phyloP scores from a whole-genome alignment of 257 asterid species.

The Cordia subcordata region DNA sequence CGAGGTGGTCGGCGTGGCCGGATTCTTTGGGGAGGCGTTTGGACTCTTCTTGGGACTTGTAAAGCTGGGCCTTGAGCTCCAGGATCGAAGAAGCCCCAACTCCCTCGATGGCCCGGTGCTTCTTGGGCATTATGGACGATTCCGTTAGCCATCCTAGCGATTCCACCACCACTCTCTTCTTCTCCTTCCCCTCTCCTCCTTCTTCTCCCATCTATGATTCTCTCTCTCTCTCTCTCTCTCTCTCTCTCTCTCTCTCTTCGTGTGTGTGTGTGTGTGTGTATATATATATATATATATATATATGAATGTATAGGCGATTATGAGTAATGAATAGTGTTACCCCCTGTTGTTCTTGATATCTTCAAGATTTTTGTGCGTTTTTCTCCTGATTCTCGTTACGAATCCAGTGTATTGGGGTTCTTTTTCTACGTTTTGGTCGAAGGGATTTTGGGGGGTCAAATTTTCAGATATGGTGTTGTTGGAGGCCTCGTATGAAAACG shows the following conservation, averaged over 20 bases:
- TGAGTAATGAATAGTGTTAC: too few relatives aligned
- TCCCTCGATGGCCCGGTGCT: constrained; percentile 81
- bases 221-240: constrained; percentile 42
- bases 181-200: constrained; percentile 31
- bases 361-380: too few relatives aligned
- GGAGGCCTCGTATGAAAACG: not conserved
- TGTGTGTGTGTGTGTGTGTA: not conserved
- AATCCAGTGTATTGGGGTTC: too few relatives aligned
- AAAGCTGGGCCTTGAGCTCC: constrained; percentile 93
- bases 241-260: constrained; percentile 7
- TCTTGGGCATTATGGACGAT: constrained; percentile 92
- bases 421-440: not conserved
- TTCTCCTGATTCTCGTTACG: too few relatives aligned
- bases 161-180: constrained; percentile 61
- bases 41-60: constrained; percentile 85
- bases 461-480: not conserved
- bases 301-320: too few relatives aligned
- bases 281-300: too few relatives aligned
- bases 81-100: constrained; percentile 90
- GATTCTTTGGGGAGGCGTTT: constrained; percentile 73
- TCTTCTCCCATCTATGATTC: constrained; percentile 28
- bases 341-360: not conserved
- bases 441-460: not conserved
- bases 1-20: constrained; percentile 52
- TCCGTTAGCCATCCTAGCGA: constrained; percentile 99